Percentiles rank a stretch among this genome's conserved stretches.
phyloP scores from a whole-genome alignment of 805 yeast genomes.

The Metschnikowia koreensis region DNA sequence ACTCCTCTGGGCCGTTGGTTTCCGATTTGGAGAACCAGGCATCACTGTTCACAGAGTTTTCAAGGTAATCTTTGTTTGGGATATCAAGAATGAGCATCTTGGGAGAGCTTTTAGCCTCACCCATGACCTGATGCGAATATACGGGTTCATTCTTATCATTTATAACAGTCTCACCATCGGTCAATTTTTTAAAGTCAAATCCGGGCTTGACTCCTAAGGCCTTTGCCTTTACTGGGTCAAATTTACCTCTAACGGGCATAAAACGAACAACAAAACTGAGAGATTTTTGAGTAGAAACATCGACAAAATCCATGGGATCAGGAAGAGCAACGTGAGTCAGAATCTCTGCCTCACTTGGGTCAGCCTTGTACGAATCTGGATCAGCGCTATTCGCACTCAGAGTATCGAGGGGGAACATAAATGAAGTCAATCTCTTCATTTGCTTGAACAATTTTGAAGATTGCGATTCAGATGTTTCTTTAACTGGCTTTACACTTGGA shows the following conservation, averaged over 20 bases:
- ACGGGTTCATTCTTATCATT: constrained; percentile 59
- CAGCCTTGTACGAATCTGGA: constrained; percentile 37
- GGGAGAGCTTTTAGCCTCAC: constrained; percentile 53
- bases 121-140: constrained; percentile 70
- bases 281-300: constrained; percentile 41
- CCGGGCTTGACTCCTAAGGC: constrained; percentile 71
- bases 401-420: constrained; percentile 59
- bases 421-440: constrained; percentile 39
- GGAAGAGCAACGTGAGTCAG: constrained; percentile 40
- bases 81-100: constrained; percentile 71
- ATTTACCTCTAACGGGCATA: constrained; percentile 72
- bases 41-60: constrained; percentile 25
- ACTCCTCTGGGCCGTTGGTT: constrained; percentile 33
- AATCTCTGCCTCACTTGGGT: constrained; percentile 36
- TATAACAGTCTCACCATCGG: constrained; percentile 57
- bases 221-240: constrained; percentile 62
- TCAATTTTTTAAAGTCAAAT: constrained; percentile 52
- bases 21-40: constrained; percentile 33
- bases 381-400: constrained; percentile 36
- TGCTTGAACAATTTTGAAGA: constrained; percentile 12
- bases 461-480: neutral
- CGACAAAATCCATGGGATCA: constrained; percentile 19
- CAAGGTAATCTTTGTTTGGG: constrained; percentile 50
- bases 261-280: constrained; percentile 69
- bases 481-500: constrained; percentile 1